Evolutionary conservation across 2,329 filamentous ascomycete species (phyloP).

Genomic region (Chalara sp.): DNA sequence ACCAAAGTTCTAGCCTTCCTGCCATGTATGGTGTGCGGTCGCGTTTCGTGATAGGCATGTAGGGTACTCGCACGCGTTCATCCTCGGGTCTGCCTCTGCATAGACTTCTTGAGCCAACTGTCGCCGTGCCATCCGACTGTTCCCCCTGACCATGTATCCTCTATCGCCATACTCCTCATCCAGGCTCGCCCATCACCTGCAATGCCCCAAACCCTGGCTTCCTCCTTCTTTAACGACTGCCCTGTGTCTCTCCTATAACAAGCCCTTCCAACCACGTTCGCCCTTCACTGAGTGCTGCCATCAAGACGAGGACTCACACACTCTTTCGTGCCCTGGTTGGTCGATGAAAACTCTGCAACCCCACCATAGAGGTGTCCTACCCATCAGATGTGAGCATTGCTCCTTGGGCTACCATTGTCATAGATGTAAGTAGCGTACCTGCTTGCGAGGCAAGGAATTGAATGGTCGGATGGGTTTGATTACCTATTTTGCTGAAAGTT

Average conservation of each 20-base stretch:
- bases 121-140: not conserved
- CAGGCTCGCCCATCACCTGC: not conserved
- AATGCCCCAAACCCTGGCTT: not conserved
- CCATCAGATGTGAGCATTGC: slow-evolving; percentile 2
- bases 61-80: not conserved
- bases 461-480: slow-evolving; percentile 10
- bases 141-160: not conserved
- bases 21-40: not conserved
- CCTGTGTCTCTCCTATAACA: not conserved
- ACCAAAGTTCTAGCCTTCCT: not conserved
- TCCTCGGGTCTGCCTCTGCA: not conserved
- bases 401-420: slow-evolving; percentile 1
- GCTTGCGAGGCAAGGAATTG: slow-evolving; percentile 6
- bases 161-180: not conserved
- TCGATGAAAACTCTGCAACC: slow-evolving; percentile 4
- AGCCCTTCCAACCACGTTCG: not conserved
- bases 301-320: not conserved
- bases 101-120: not conserved
- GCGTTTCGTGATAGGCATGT: not conserved
- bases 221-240: not conserved
- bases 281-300: not conserved
- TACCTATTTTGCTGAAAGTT: slow-evolving; percentile 11
- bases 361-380: slow-evolving; percentile 10
- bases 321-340: not conserved
- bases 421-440: slow-evolving; percentile 5